Evolutionary conservation across 441 rosid genomes (phyloP), one percentile per base, ranked within the genome.

Genomic region (Isatis lusitanica): DNA sequence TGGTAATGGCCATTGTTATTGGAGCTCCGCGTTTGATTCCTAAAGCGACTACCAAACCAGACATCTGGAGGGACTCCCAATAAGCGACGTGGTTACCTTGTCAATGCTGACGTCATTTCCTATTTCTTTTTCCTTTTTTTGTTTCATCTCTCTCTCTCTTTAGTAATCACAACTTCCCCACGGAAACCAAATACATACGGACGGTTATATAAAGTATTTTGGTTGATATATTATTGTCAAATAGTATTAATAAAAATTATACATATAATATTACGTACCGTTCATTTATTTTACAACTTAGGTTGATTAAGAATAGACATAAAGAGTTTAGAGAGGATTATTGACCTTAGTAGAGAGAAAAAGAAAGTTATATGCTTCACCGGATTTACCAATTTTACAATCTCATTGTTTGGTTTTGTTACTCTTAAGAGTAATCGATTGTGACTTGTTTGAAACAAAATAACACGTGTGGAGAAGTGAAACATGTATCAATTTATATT

Each of bases 21-120:
- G 76, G 78, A 70, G 70, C 71, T 78, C 91, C 94, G 82, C 64
- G 70, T 79, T 83, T 79, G 80, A 76, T 84, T 89, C 90, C 98
- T 91, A 74, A 79, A 87, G 88, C 81, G 80, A 42, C 86, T 88
- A 79, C 43, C 77, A 77, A 68, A 74, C 97, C 98, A 79, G 81
- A 87, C 95, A 89, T 63, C 81, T 89, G 91, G 92, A 83, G 78
- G 84, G 79, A 74, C 69, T 67, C 62, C 62, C 70, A 21, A 26
- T 1, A 66, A 44, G 81, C 78, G 81, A 80, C 77, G 78, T 77
- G 83, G 81, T 67, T 68, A 70, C 80, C 66, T 39, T 67, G 74
- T 72, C 77, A 68, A 72, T 66, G 80, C 78, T 82, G 75, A 78
- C 75, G 78, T 78, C 75, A 78, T 78, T 58, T 55, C 35, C 46